Conservation (phyloP, 1,284 basidiomycete species). For the Ustilago hordei region DNA sequence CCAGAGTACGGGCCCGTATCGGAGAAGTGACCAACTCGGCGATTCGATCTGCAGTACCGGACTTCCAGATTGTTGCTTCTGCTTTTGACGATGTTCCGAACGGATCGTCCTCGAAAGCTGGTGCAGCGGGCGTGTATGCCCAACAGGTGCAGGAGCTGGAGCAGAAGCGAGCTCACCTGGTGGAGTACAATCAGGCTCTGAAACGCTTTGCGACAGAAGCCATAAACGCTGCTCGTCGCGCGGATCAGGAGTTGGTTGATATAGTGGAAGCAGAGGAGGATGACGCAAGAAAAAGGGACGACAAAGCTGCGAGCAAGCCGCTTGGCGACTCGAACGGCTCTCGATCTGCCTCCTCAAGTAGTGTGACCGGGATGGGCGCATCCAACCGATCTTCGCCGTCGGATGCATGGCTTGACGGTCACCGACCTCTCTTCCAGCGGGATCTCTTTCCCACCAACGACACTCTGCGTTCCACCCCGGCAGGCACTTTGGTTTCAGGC, state of each 20-base stretch:
- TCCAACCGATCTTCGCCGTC: slow-evolving; percentile 13
- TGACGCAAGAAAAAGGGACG: slow-evolving; percentile 32
- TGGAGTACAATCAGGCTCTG: slow-evolving; percentile 53
- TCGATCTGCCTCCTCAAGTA: slow-evolving; percentile 26
- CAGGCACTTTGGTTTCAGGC: slow-evolving; percentile 27
- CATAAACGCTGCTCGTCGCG: slow-evolving; percentile 45
- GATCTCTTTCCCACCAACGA: slow-evolving; percentile 54
- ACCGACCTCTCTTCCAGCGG: slow-evolving; percentile 44
- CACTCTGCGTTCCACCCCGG: slow-evolving; percentile 30
- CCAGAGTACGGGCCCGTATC: slow-evolving; percentile 45
- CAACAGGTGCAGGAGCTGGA: slow-evolving; percentile 57
- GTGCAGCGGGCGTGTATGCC: slow-evolving; percentile 23
- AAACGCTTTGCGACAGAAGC: slow-evolving; percentile 53
- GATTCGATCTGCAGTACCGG: slow-evolving; percentile 45
- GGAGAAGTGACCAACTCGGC: slow-evolving; percentile 55
- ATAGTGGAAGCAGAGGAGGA: slow-evolving; percentile 46
- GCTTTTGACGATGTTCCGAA: slow-evolving; percentile 34
- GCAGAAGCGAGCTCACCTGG: slow-evolving; percentile 38
- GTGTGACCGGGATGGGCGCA: slow-evolving; percentile 1
- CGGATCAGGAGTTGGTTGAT: slow-evolving; percentile 42
- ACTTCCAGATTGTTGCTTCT: slow-evolving; percentile 52
- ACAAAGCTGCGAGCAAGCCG: slow-evolving; percentile 4
- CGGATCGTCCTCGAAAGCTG: slow-evolving; percentile 19
- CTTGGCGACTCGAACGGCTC: slow-evolving; percentile 17
- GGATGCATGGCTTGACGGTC: slow-evolving; percentile 42